Evolutionary conservation across 192 early-diverging fungal genomes (phyloP).

Genomic region (Jimgerdemannia flammicorona): DNA sequence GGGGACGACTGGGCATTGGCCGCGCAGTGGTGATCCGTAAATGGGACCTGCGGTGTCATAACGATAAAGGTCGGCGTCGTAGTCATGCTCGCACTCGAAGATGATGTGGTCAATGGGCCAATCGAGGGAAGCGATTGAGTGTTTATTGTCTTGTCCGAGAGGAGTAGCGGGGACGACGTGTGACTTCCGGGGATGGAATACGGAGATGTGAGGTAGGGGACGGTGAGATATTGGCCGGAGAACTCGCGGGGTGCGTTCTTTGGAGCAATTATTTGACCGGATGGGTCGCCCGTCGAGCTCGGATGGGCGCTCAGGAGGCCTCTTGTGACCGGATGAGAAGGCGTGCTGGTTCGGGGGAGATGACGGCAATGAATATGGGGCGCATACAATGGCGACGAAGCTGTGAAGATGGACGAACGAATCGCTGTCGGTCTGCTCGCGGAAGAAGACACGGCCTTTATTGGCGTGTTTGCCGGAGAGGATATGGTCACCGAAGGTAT

Average conservation of each 20-base stretch:
- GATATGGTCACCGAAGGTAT: slow-evolving; percentile 22
- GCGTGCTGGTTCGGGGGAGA: not conserved
- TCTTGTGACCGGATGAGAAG: not conserved
- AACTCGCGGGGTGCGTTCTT: slow-evolving; percentile 1
- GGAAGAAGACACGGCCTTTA: slow-evolving; percentile 15
- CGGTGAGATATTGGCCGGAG: not conserved
- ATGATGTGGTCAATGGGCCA: too few species aligned
- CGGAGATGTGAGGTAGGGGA: not conserved
- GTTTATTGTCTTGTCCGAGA: too few species aligned
- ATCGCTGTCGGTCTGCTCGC: not conserved
- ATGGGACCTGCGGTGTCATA: too few species aligned
- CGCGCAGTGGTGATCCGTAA: too few species aligned
- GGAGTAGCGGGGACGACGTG: too few species aligned
- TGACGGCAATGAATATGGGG: not conserved
- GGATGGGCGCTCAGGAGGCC: not conserved
- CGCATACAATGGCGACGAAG: not conserved
- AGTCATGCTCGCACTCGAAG: too few species aligned
- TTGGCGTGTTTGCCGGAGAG: slow-evolving; percentile 16
- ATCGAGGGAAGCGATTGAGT: too few species aligned
- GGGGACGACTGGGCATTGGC: too few species aligned
- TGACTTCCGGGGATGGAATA: not conserved
- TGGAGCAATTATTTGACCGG: not conserved
- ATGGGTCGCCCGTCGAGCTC: not conserved
- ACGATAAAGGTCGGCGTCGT: too few species aligned
- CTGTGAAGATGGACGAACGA: slow-evolving; percentile 4